Evolutionary conservation across 225 moss, liverwort and hornwort genomes (phyloP), one percentile per base, ranked within the genome.

Genomic region (Marchantia polymorpha): DNA sequence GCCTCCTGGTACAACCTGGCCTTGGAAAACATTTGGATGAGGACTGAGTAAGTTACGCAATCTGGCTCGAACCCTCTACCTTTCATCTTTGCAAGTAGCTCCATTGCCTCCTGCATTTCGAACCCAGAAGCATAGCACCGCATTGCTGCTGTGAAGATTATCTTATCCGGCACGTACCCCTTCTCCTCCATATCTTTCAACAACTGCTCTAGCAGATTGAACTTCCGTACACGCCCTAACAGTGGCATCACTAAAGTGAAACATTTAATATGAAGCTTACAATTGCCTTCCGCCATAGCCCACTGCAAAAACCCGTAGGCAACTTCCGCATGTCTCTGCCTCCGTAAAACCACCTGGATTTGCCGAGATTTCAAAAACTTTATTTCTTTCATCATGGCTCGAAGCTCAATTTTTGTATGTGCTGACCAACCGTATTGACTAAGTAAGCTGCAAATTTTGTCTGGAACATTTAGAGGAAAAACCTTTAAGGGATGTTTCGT

Each of bases 21-120:
- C 77, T 83, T 88, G 54, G 87, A 88, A 26, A 83, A 88, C 87
- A 88, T 88, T 56, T 83, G 80, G 49, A 88, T 85, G 7, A 84
- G 63, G 12, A 88, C 87, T 8, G 87, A 84, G 53, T 88, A 88
- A 7, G 87, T 83, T 7, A 88, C 87, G 64, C 87, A 88, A n/a
- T 88, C 84, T 50, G 84, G 82, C 76, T 81, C 75, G 17, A 80
- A 73, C 19, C 87, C 84, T 26, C 63, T 80, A 15, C 83, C 83
- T 78, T 83, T 83, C 87, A 88, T 88, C 75, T 75, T 85, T 12
- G 80, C 29, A 48, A 88, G 83, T 69, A 88, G 68, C 69, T 83
- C 80, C 72, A 83, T 58, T 30, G 84, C 84, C 70, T 83, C 81
- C 46, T 84, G 84, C 55, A 83, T 78, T 63, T 26, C 78, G 69